These are phyloP conservation scores for Sugiyamaella pinicola DNA, from an alignment of 1,139 yeast genomes.

Conservation along the genomic window DNA sequence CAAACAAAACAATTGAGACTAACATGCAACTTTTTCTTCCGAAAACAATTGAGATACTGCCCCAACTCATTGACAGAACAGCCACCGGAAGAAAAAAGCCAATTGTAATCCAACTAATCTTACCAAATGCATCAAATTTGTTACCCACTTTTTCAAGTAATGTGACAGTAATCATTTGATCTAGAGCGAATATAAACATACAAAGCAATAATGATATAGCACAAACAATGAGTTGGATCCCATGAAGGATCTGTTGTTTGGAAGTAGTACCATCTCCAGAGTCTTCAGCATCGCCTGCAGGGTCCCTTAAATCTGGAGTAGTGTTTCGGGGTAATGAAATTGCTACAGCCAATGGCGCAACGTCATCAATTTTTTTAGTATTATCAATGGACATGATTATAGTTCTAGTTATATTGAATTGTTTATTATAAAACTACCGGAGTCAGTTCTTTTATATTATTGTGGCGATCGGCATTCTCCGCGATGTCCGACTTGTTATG, in stretches of 20 bases:
- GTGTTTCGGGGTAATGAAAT: too few relatives aligned
- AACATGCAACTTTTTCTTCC: slow-evolving; percentile 60
- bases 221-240: slow-evolving; percentile 48
- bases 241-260: slow-evolving; percentile 45
- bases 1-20: slow-evolving; percentile 59
- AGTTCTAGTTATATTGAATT: too few relatives aligned
- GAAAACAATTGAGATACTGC: slow-evolving; percentile 60
- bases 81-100: slow-evolving; percentile 65
- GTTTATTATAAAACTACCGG: too few relatives aligned
- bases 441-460: too few relatives aligned
- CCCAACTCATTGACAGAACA: slow-evolving; percentile 61
- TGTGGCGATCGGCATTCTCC: not conserved
- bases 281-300: slow-evolving; percentile 17
- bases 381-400: too few relatives aligned
- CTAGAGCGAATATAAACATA: slow-evolving; percentile 55
- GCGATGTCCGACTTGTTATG: not conserved
- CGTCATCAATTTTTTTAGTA: too few relatives aligned
- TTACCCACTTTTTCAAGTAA: slow-evolving; percentile 58
- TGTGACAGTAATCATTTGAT: slow-evolving; percentile 66
- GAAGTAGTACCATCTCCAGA: slow-evolving; percentile 33
- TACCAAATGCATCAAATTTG: slow-evolving; percentile 55
- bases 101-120: slow-evolving; percentile 62
- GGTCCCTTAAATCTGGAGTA: too few relatives aligned
- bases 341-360: too few relatives aligned
- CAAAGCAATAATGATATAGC: slow-evolving; percentile 52